Evolutionary conservation across 768 basidiomycete genomes (phyloP).

Genomic region (Amylocystis lapponica): DNA sequence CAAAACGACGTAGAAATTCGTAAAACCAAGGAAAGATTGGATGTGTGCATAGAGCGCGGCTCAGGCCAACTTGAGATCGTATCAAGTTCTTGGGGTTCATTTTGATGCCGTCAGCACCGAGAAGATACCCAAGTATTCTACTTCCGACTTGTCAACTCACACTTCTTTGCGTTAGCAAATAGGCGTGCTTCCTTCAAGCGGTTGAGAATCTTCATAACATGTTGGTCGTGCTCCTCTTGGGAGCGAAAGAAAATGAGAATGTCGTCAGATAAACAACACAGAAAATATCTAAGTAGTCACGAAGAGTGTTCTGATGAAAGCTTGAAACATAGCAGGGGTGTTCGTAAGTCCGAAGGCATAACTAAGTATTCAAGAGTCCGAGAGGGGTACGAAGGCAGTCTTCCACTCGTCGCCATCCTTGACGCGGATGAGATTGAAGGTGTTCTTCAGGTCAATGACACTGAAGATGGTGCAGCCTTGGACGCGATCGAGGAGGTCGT

Average conservation of each 20-base stretch:
- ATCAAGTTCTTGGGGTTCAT: slow-evolving; percentile 38
- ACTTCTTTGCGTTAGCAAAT: slow-evolving; percentile 26
- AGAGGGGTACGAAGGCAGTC: slow-evolving; percentile 33
- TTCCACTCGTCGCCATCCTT: slow-evolving; percentile 32
- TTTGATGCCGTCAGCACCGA: slow-evolving; percentile 23
- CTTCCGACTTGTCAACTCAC: slow-evolving; percentile 27
- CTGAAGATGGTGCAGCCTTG: slow-evolving; percentile 23
- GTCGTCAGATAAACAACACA: slow-evolving; percentile 22
- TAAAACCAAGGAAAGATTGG: slow-evolving; percentile 28
- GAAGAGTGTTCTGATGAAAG: slow-evolving; percentile 11
- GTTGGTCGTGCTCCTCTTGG: slow-evolving; percentile 11
- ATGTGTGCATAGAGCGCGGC: slow-evolving; percentile 21
- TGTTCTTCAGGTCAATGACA: slow-evolving; percentile 34
- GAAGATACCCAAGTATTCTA: slow-evolving; percentile 39
- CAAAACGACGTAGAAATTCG: slow-evolving; percentile 30
- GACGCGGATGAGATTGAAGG: slow-evolving; percentile 38
- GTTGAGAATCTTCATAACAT: slow-evolving; percentile 13
- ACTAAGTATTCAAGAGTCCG: slow-evolving; percentile 30
- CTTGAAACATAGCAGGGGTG: slow-evolving; percentile 14
- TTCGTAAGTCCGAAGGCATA: slow-evolving; percentile 29
- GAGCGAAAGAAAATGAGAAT: slow-evolving; percentile 12
- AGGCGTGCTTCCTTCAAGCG: slow-evolving; percentile 27
- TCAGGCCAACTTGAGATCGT: slow-evolving; percentile 25
- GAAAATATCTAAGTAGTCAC: slow-evolving; percentile 7
- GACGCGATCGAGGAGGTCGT: slow-evolving; percentile 24